Base-by-base conservation (phyloP, 2,329 filamentous ascomycete genomes). In the Aspergillus luchuensis region DNA sequence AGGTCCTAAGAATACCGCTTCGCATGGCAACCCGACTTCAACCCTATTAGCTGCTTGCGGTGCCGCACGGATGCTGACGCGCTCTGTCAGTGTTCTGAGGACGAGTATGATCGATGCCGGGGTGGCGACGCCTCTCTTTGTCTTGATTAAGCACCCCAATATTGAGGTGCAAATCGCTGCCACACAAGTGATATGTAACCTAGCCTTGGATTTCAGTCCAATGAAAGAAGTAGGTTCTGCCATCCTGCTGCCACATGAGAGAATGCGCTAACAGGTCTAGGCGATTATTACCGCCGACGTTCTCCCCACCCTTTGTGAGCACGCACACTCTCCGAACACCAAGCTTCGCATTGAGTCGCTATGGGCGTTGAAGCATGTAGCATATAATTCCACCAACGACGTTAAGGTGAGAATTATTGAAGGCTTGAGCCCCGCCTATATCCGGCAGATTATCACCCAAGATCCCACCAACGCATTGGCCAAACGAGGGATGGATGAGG, bases 301-400 rank as follows among this genome's bases (percentile, higher is more conserved):
- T 1, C 83, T 97, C 66, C 87, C 87, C 63, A 85, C 90, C 0
- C 81, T 98, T 1, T 96, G 92, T 71, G 86, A 91, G 67, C 91
- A 97, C 72, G 92, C 93, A 1, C 91, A 91, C 73, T 95, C 91
- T 0, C 83, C 85, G 50, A 91, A 94, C 70, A 85, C 90, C n/a
- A 86, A 88, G 50, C 81, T 98, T 56, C 87, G 92, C 23, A 82
- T 96, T 25, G 92, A 95, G 69, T 92, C 93, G 21, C 78, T 99
- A 1, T 99, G 95, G 94, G 92, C 92, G 5, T 80, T 99, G 60
- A 98, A 98, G 73, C 92, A 98, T 76, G 84, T 97, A 53, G 89
- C 96, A 2, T 85, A 90, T 64, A 88, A 87, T 21, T 86, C 90
- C 5, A 84, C 85, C 17, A 87, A 89, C 48, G 85, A 89, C 11